Evolutionary conservation across 1,284 basidiomycete genomes (phyloP), one percentile per base, ranked within the genome.

Genomic region (Malassezia sympodialis): DNA sequence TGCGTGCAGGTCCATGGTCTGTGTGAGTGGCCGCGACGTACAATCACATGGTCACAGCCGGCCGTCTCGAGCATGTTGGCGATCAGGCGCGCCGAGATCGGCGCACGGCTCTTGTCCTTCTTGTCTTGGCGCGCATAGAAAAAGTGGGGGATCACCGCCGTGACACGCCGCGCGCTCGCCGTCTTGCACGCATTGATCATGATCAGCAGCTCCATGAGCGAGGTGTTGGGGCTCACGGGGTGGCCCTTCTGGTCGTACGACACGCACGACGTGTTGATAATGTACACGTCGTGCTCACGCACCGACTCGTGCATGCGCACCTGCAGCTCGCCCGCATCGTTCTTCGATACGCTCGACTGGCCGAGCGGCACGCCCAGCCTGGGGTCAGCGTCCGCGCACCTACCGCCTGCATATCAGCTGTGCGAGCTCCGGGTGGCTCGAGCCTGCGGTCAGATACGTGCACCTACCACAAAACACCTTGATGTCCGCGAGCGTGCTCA

Each of bases 171-270:
- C 50, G 93, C 91, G 62, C 88, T 91, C 7, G 75, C 73, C 46
- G 76, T 73, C 66, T 94, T 96, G 83, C 94, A 96, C 14, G 94
- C 93, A 76, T 98, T 93, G 69, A 96, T 94, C 91, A 98, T 96
- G 76, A 98, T 98, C 76, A 93, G 93, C 46, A 96, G 82, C 77
- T 96, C 90, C 85, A 93, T 90, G 59, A 94, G 81, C 47, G 88
- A 81, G 15, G 88, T 90, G 77, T 68, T 67, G 53, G 71, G 63
- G 8, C 59, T 63, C 11, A 62, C 60, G 21, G 56, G 53, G 1
- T 46, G 51, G 12, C 57, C 56, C 66, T 77, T 53, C 14, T 60
- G 60, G 6, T 58, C 65, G 17, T 72, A 70, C 53, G 83, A 81
- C 51, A 86, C 86, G 72, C 85, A 87, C 11, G 87, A 87, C 28